phyloP scores from a whole-genome alignment of 2,329 filamentous ascomycete species.

The Penicillium sp. region DNA sequence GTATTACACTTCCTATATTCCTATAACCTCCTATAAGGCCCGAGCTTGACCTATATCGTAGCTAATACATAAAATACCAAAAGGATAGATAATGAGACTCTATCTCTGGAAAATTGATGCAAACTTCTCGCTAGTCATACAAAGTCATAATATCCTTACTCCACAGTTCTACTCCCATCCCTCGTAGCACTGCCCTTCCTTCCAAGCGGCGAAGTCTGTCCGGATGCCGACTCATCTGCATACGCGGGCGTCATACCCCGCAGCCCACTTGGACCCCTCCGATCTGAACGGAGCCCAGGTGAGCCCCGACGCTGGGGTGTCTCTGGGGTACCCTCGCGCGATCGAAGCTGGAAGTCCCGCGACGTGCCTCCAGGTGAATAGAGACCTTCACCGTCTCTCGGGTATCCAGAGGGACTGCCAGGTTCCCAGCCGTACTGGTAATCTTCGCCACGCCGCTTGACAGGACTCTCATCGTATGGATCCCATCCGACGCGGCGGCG shows the following conservation, averaged over 20 bases:
- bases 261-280: conserved; percentile 18
- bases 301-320: conserved; percentile 22
- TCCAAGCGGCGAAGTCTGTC: conserved; percentile 35
- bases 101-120: background rate
- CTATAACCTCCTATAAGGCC: background rate
- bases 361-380: conserved; percentile 26
- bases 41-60: background rate
- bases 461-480: conserved; percentile 65
- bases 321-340: conserved; percentile 32
- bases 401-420: conserved; percentile 24
- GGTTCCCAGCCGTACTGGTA: conserved; percentile 49
- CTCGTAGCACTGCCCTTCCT: conserved; percentile 24
- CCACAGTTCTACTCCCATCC: conserved; percentile 29
- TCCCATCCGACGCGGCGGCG: conserved; percentile 62
- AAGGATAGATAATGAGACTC: background rate
- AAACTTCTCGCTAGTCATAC: conserved; percentile 1
- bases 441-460: conserved; percentile 62
- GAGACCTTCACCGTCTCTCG: conserved; percentile 23
- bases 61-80: background rate
- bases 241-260: conserved; percentile 23
- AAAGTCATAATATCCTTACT: conserved; percentile 3
- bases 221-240: conserved; percentile 9
- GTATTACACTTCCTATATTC: background rate
- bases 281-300: conserved; percentile 18
- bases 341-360: conserved; percentile 28